These are phyloP conservation scores for Rosellinia necatrix DNA, from an alignment of 2,329 filamentous ascomycete genomes.

Conservation along the genomic window DNA sequence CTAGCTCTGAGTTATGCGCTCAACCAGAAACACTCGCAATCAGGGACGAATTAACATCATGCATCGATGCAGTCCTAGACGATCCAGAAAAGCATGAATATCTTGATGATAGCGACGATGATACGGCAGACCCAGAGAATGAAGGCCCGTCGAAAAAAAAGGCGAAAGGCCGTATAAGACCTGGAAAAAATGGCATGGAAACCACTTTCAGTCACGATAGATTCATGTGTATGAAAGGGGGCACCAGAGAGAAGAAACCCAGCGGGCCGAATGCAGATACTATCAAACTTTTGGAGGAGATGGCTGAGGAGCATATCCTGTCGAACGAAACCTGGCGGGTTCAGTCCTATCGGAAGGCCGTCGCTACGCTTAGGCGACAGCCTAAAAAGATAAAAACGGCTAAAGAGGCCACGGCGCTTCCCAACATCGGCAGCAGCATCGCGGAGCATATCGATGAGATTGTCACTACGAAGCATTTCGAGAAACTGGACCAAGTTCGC, in stretches of 20 bases:
- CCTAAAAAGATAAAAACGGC: conserved; percentile 66
- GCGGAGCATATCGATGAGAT: conserved; percentile 92
- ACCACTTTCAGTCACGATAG: conserved; percentile 47
- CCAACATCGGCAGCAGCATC: conserved; percentile 71
- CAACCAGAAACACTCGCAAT: neutral
- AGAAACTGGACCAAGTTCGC: conserved; percentile 71
- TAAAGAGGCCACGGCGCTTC: conserved; percentile 69
- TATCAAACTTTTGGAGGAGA: conserved; percentile 76
- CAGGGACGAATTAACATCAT: conserved; percentile 20
- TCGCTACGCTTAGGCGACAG: conserved; percentile 73
- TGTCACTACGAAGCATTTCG: conserved; percentile 71
- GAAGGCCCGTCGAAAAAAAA: conserved; percentile 11
- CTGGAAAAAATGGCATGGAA: neutral
- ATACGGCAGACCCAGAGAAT: conserved; percentile 5
- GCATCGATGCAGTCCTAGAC: conserved; percentile 23
- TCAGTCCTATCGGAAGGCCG: conserved; percentile 76
- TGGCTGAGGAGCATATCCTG: conserved; percentile 77
- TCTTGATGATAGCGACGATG: conserved; percentile 10
- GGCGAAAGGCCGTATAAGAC: neutral
- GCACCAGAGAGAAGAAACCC: conserved; percentile 48
- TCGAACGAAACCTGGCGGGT: conserved; percentile 79
- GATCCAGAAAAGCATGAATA: conserved; percentile 23
- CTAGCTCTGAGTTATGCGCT: neutral
- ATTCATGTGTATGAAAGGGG: conserved; percentile 60
- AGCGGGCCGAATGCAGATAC: conserved; percentile 75